phyloP scores from a whole-genome alignment of 352 stramenopile species.

The Pythium grandisporangium region DNA sequence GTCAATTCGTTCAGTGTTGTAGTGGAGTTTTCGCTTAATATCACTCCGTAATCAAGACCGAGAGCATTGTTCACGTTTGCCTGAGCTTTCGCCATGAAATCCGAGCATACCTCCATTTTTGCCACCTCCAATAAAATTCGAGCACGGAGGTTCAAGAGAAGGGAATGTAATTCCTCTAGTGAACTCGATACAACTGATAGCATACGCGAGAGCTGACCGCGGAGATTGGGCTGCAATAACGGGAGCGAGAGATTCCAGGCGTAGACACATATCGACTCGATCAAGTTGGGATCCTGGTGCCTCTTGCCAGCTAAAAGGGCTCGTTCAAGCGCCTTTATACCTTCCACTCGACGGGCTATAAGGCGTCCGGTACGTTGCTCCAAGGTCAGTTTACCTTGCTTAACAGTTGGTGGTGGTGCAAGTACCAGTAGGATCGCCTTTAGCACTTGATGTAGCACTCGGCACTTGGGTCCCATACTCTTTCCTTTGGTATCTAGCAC shows the following conservation, averaged over 20 bases:
- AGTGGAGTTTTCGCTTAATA: background rate
- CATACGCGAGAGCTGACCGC: constrained; percentile 56
- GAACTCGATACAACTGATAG: constrained; percentile 47
- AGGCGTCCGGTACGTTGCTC: constrained; percentile 22
- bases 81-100: constrained; percentile 82
- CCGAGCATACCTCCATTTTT: constrained; percentile 76
- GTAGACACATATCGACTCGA: constrained; percentile 75
- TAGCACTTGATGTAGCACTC: constrained; percentile 49
- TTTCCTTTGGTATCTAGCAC: constrained; percentile 46
- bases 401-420: constrained; percentile 4
- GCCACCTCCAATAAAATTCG: constrained; percentile 77
- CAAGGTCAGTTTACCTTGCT: constrained; percentile 15
- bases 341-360: constrained; percentile 52
- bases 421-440: constrained; percentile 28
- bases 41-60: constrained; percentile 46
- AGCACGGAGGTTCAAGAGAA: constrained; percentile 69
- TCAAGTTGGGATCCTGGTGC: constrained; percentile 57
- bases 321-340: constrained; percentile 67
- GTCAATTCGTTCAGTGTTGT: constrained; percentile 20
- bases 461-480: constrained; percentile 26
- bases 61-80: constrained; percentile 50
- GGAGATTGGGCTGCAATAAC: constrained; percentile 64
- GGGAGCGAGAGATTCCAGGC: constrained; percentile 78
- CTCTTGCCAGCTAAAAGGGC: constrained; percentile 71
- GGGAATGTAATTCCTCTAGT: constrained; percentile 74